Base-by-base conservation (phyloP, 2,329 filamentous ascomycete genomes). In the Plectosphaerella sp. region DNA sequence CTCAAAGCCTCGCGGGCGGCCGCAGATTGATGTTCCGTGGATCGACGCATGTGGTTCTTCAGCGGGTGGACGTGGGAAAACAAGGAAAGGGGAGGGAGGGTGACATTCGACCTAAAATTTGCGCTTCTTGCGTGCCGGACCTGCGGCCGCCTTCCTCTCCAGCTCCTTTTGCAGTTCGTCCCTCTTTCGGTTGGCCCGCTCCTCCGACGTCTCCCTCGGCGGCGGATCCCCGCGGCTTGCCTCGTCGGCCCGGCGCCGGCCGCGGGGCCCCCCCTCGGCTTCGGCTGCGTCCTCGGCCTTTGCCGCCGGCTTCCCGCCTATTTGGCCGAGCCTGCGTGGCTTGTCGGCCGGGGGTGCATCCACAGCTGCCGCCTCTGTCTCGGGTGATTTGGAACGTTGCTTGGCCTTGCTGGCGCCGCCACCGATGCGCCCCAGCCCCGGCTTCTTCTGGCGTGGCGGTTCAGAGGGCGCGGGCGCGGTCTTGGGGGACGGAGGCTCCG, bases 71-170 rank as follows among this genome's bases (percentile, higher is more conserved):
- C 28, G 28, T 3, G 28, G 11, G 28, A 33, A 12, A 33, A 33
- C 8, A 33, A 33, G 3, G 28, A 33, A 16, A 15, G 12, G 39
- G 9, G 12, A 9, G 39, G 39, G 39, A 22, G 6, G 20, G n/a
- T 16, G n/a, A 43, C n/a, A 28, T n/a, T 54, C 20, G 25, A 47
- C 18, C 54, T 62, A 83, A 55, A 83, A 83, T 48, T 72, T 77
- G 43, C 80, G 69, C 65, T 80, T 83, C 69, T 83, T 83, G 63
- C 75, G 79, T 7, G 68, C 70, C 5, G 80, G 80, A 1, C 74
- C 75, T 16, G 72, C 72, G 0, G 74, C 70, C 3, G 72, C 72
- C 59, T 77, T 78, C 53, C 62, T 73, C 56, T 80, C 73, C 14
- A 80, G 63, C 36, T 82, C 76, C 52, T 67, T 70, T 51, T 77